Base-by-base conservation (phyloP, 805 yeast genomes). In the Candida odintsovae region DNA sequence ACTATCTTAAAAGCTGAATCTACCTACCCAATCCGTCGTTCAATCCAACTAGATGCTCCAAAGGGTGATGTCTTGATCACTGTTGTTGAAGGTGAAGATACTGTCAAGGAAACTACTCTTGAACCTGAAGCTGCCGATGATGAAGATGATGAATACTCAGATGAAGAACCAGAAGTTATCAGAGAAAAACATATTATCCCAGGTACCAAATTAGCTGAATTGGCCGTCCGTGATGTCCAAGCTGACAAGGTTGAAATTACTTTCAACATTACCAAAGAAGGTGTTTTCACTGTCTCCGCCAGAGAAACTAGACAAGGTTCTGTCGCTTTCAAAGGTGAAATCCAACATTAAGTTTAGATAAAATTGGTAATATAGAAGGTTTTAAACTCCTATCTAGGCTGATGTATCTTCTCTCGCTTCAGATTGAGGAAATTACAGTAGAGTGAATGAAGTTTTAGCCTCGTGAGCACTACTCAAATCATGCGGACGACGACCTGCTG, bases 131-230 rank as follows among this genome's bases (percentile, higher is more conserved):
- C 83, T 44, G 77, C 67, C 51, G 75, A 76, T 50, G 75, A 76
- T 53, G 76, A 70, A 20, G 79, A 74, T 38, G 78, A 72, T 31
- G 76, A 71, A 28, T 82, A 72, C 53, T 65, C 68, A 22, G 96
- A 89, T 58, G 95, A 87, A 55, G 97, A 90, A 72, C 97, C 96
- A 55, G 97, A 90, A 68, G 75, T 88, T 63, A 71, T 80, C 53
- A 83, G 81, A 69, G 86, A 81, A 71, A 84, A 84, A 54, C 82
- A 80, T 40, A 82, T 80, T 73, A 77, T 77, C 61, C 78, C 90
- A 52, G 88, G 89, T 53, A 75, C 79, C 44, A 76, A 80, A 59
- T 75, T 94, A 59, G 95, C 90, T 53, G 87, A 86, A 63, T 72
- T 90, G 56, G 84, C 83, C 43, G 72, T 90, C 51, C 79, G 82